These are phyloP conservation scores for Suillus sp. DNA, from an alignment of 768 basidiomycete species.

Conservation along the genomic window DNA sequence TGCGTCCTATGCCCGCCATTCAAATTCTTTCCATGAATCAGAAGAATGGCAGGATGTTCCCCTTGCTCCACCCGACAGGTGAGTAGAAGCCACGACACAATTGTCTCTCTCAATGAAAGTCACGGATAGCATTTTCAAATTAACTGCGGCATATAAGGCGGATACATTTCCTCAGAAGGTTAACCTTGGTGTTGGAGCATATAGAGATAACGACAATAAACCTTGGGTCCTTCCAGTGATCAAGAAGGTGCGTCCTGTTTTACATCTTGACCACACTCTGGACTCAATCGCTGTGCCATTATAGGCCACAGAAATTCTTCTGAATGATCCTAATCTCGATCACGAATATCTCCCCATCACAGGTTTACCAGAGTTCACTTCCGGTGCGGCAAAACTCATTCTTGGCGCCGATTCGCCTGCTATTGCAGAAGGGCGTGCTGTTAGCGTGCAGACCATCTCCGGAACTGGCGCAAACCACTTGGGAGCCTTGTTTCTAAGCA, in stretches of 20 bases:
- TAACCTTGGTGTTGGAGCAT: slow-evolving; percentile 93
- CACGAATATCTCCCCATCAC: slow-evolving; percentile 95
- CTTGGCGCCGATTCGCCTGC: slow-evolving; percentile 73
- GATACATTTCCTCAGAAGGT: slow-evolving; percentile 77
- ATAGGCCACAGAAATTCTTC: slow-evolving; percentile 72
- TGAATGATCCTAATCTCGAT: slow-evolving; percentile 73
- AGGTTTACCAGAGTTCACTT: slow-evolving; percentile 81
- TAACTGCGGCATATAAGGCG: slow-evolving; percentile 86
- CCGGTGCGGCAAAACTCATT: slow-evolving; percentile 80
- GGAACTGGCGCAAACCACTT: slow-evolving; percentile 97
- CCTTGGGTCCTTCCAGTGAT: slow-evolving; percentile 94
- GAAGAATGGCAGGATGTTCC: slow-evolving; percentile 78
- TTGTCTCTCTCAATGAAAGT: slow-evolving; percentile 12
- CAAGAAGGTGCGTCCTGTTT: slow-evolving; percentile 62
- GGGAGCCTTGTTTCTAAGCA: slow-evolving; percentile 82
- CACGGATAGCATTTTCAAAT: slow-evolving; percentile 76
- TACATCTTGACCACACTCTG: slow-evolving; percentile 1
- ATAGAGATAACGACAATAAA: slow-evolving; percentile 84
- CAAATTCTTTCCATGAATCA: slow-evolving; percentile 30
- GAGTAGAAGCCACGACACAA: slow-evolving; percentile 15
- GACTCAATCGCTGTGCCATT: slow-evolving; percentile 10
- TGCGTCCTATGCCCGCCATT: slow-evolving; percentile 12
- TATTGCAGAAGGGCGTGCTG: slow-evolving; percentile 68
- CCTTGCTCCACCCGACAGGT: slow-evolving; percentile 87
- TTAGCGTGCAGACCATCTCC: slow-evolving; percentile 90